Conservation (phyloP, 2,329 filamentous ascomycete genomes). For the Ascochyta fabae region DNA sequence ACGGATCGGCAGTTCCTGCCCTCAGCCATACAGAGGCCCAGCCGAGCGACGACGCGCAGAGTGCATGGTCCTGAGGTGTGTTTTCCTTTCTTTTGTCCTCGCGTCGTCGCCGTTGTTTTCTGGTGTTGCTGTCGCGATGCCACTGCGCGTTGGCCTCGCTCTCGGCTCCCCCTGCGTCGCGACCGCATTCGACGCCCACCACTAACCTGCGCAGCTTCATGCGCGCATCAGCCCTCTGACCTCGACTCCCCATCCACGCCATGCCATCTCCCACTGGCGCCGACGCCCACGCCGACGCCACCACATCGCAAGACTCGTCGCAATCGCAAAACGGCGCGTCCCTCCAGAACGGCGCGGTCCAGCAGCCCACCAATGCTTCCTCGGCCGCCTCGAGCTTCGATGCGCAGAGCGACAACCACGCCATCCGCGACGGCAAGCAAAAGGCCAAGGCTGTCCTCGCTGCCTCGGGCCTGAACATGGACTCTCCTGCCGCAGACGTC, state of each 20-base stretch:
- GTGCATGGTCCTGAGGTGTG: constrained; percentile 48
- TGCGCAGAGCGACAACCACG: constrained; percentile 48
- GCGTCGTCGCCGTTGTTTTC: neutral
- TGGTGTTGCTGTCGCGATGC: constrained; percentile 23
- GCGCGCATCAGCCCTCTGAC: constrained; percentile 31
- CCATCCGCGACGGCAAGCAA: constrained; percentile 65
- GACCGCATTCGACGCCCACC: constrained; percentile 34
- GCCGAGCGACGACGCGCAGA: constrained; percentile 49
- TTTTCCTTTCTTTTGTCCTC: constrained; percentile 15
- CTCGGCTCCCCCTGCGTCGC: constrained; percentile 35
- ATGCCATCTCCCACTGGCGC: constrained; percentile 47
- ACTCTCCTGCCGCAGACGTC: constrained; percentile 43
- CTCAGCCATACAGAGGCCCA: constrained; percentile 42
- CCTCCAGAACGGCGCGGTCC: constrained; percentile 42
- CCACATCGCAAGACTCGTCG: constrained; percentile 32
- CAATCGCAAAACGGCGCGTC: constrained; percentile 41
- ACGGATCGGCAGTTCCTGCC: constrained; percentile 47
- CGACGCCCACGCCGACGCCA: constrained; percentile 31
- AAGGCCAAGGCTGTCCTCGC: constrained; percentile 65
- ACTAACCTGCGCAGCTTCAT: constrained; percentile 28
- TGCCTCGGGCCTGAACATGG: constrained; percentile 54
- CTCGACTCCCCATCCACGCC: constrained; percentile 22
- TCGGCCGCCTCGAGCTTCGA: constrained; percentile 33
- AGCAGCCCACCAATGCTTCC: constrained; percentile 38
- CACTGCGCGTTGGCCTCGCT: constrained; percentile 22